Evolutionary conservation across 2,329 filamentous ascomycete species (phyloP), one percentile per base, ranked within the genome.

Genomic region (Diaporthe batatas): DNA sequence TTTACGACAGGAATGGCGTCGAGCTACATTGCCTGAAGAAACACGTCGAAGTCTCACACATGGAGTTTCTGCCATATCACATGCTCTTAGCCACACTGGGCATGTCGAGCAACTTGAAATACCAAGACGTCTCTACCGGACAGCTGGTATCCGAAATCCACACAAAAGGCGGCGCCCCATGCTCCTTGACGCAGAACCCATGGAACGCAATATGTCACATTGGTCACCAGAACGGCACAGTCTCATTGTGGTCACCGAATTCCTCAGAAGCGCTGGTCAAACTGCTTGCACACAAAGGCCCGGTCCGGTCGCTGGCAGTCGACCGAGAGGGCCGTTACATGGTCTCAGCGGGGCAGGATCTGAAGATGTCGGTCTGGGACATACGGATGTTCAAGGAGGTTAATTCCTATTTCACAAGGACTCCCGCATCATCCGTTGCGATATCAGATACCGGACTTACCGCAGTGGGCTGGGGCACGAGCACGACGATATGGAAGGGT

Each of bases 41-140:
- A 81, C 96, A 98, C 81, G 90, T 94, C 75, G 96, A 99, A 81
- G 94, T 97, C 18, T 93, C 93, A 16, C 92, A 97, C 82, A 94
- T 99, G 88, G 94, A 98, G 82, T 99, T 98, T 80, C 86, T 98
- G 18, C 96, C 96, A 0, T 98, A 98, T 80, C 96, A 99, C 81
- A 99, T 97, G 81, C 90, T 99, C 54, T 88, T 99, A 64, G 93
- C 94, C 23, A 97, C 95, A 23, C 89, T 96, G 78, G 94, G 94
- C 74, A 92, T 93, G 77, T 91, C 92, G 58, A 96, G 96, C 51
- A 93, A 93, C 78, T 86, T 99, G 71, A 95, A 96, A 83, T 99
- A 98, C 81, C 96, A 96, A 80, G 96, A 99, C 81, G 95, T 95
- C 29, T 97, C 95, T 6, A 99, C 95, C 7, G 96, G 96, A 53